These are phyloP conservation scores for Acanthamoeba pearcei DNA, from an alignment of 208 protist species.

Conservation along the genomic window DNA sequence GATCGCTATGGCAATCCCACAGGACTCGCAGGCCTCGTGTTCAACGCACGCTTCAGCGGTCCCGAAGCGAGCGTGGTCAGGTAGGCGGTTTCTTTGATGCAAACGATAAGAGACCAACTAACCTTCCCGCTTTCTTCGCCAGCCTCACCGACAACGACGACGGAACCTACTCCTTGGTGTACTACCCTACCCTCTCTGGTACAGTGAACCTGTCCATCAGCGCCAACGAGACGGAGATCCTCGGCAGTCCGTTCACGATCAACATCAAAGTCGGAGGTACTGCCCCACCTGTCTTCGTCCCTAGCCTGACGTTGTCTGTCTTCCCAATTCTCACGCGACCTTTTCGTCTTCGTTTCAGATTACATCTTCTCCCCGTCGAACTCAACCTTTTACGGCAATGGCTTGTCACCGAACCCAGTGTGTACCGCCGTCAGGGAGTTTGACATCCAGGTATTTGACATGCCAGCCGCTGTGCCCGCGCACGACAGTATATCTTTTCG, in stretches of 20 bases:
- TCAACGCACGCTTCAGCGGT: constrained; percentile 28
- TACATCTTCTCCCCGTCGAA: constrained; percentile 16
- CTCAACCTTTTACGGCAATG: constrained; percentile 48
- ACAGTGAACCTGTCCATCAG: constrained; percentile 46
- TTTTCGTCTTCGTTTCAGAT: neutral
- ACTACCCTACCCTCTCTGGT: constrained; percentile 30
- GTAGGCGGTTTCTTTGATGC: neutral
- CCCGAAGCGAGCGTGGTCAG: neutral
- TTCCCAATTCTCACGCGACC: neutral
- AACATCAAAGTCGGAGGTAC: constrained; percentile 28
- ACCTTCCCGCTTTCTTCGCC: neutral
- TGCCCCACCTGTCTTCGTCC: neutral
- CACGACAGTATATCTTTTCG: neutral
- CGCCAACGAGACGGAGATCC: neutral
- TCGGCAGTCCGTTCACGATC: constrained; percentile 55
- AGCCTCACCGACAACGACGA: constrained; percentile 56
- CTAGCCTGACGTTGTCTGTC: neutral
- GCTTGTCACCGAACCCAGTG: constrained; percentile 8
- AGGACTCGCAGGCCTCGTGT: neutral
- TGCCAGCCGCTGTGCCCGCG: neutral
- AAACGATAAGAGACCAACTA: neutral
- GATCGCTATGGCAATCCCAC: constrained; percentile 50
- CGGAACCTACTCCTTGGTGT: constrained; percentile 57
- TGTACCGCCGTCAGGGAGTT: constrained; percentile 64
- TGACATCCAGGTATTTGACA: constrained; percentile 35